A percentile compares a stretch with the other conserved stretches of the same genome.
phyloP scores from a whole-genome alignment of 78 protist genomes.

The slime mould (Dictyostelium discoideum) region dicty_2.7 NC_007088.5:2331501-2332000 shows the following conservation, averaged over 20 bases:
- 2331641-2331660: background rate
- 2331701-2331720: background rate
- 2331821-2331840: constrained; percentile 17
- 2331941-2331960: background rate
- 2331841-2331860: background rate
- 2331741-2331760: background rate
- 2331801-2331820: constrained; percentile 20
- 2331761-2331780: background rate
- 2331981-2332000: background rate
- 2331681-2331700: background rate
- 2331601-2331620: background rate
- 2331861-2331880: background rate
- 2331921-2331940: constrained; percentile 2
- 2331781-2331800: background rate
- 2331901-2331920: background rate
- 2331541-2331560: too few species aligned
- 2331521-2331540: background rate
- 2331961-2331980: background rate
- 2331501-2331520: background rate
- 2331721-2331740: background rate
- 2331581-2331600: too few species aligned
- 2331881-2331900: background rate
- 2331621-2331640: background rate
- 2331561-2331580: too few species aligned
- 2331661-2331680: background rate